Base-by-base conservation (phyloP, 306 rosid genomes). In the Lablab purpureus region DNA sequence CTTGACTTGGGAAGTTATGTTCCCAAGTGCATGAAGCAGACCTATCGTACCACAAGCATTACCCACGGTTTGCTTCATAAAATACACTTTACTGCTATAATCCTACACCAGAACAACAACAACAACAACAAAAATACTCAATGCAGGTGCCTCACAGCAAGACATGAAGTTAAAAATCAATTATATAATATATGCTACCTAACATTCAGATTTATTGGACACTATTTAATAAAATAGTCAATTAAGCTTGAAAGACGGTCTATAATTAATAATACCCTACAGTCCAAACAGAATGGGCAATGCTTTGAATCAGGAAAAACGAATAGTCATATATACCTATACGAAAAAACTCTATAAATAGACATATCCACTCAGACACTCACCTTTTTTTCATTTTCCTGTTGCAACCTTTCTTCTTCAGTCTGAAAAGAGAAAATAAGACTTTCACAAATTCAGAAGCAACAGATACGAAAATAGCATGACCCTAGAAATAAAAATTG, bases 41-140 rank as follows among this genome's bases (percentile, higher is more conserved):
- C 98, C 98, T 84, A 94, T 73, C 32, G 98, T 94, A 85, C 98
- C 98, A 86, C 98, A 94, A 64, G 98, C 98, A 80, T 94, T 94
- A 19, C 93, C 94, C 80, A 94, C 97, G 17, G 98, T 94, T 89
- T 94, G 98, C 89, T 85, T 90, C 97, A 89, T 85, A 69, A 88
- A 94, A 81, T 92, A 94, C 81, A 94, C 92, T 66, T 36, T 78
- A 63, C 46, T 78, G 71, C 86, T 83, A 62, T 87, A 76, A 83
- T 92, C 94, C 97, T 94, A 84, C 78, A 77, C 60, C 82, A 75
- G 40, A 81, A 78, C 50, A 79, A 70, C 13, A 82, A 78, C 55
- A 79, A 70, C n/a, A n/a, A n/a, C 9, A 82, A 10, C 28, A 10
- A 47, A 46, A 73, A 18, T 19, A 80, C 65, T 58, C 54, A 41